Conservation (phyloP, 2,329 filamentous ascomycete species). For the Cryphonectria parasitica region DNA sequence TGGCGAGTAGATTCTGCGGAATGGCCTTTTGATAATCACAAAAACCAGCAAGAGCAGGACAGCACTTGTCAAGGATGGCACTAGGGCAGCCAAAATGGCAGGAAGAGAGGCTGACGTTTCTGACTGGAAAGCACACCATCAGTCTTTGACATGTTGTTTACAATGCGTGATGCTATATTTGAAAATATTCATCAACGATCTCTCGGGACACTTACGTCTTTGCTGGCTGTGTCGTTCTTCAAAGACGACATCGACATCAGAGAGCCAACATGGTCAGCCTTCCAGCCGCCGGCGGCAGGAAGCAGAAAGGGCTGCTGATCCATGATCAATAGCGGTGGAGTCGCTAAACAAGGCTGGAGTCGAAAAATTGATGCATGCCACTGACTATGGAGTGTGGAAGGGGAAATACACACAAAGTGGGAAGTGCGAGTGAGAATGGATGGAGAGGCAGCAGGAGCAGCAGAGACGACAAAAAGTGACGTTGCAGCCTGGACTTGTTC, state of each 20-base stretch:
- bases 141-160: not conserved
- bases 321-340: not conserved
- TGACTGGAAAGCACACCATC: slow-evolving; percentile 10
- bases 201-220: slow-evolving; percentile 18
- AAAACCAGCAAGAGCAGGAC: slow-evolving; percentile 29
- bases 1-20: slow-evolving; percentile 31
- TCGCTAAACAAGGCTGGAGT: not conserved
- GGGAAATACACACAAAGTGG: not conserved
- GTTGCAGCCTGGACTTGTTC: not conserved
- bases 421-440: not conserved
- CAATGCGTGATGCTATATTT: not conserved
- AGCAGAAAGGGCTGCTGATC: slow-evolving; percentile 10
- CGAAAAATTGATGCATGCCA: not conserved
- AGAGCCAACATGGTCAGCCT: not conserved
- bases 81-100: slow-evolving; percentile 28
- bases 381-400: not conserved
- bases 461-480: not conserved
- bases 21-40: slow-evolving; percentile 29
- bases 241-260: not conserved
- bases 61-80: slow-evolving; percentile 31
- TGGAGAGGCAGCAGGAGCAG: too few relatives aligned
- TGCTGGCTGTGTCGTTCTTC: slow-evolving; percentile 16
- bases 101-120: slow-evolving; percentile 27
- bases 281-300: slow-evolving; percentile 2
- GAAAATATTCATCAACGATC: too few relatives aligned